Evolutionary conservation across 1,139 yeast species (phyloP), one percentile per base, ranked within the genome.

Genomic region (Yamadazyma siamensis): DNA sequence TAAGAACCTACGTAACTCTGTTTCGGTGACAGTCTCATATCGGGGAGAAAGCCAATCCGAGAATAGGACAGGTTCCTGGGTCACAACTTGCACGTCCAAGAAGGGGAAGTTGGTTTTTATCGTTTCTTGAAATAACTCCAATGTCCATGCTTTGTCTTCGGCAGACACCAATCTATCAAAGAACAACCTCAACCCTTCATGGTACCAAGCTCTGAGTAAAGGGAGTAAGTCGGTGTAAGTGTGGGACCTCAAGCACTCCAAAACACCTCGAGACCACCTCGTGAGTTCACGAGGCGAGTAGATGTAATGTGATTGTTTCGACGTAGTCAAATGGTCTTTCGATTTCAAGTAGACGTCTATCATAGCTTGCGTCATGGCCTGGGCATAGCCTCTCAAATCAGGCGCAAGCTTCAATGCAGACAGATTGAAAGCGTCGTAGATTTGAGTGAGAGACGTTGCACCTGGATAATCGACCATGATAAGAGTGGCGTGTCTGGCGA

Each of bases 271-370:
- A 3, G 78, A 64, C 95, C 96, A 87, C 36, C 97, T 62, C 0
- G 97, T 87, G 15, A 91, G 65, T 49, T 91, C 98, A 52, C 97
- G 77, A 0, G 98, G 97, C 15, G 95, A 82, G 50, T 82, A 84
- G 1, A 85, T 63, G 47, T 87, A 86, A 49, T 85, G 94, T 13
- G 65, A 59, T 27, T 65, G 72, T 0, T 47, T 36, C 1, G 39
- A 32, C 2, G 58, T 33, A 0, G 65, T 54, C 44, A 82, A 74
- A 3, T 50, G 41, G 0, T 43, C 35, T 29, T 62, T 70, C 3
- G 82, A 74, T 12, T 45, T 35, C 2, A 51, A 41, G 51, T 84
- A 91, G 0, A 86, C 66, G 2, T 69, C 70, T 4, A 89, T 58
- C 81, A 89, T 83, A 0, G 94, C 77, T 4, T 61, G 54, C 0